phyloP scores from a whole-genome alignment of 345 rosid genomes.

The Citrus cavaleriei region DNA sequence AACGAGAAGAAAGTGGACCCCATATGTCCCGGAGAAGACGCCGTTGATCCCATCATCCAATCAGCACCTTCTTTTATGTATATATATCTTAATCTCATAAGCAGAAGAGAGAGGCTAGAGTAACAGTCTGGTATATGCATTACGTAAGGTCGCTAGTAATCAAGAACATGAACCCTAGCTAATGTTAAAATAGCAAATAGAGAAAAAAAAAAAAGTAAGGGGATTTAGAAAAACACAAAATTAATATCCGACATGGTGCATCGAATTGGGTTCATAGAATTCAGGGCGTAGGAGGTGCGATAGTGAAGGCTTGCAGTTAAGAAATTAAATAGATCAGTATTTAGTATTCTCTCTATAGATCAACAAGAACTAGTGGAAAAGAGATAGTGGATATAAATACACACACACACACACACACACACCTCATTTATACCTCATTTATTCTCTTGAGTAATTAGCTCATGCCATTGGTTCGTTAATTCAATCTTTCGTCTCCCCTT shows the following conservation, averaged over 20 bases:
- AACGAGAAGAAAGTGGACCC: constrained; percentile 15
- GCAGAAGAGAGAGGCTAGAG: not conserved
- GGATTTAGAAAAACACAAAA: not conserved
- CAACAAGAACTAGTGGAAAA: too few relatives aligned
- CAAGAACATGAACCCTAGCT: not conserved
- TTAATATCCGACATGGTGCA: constrained; percentile 13
- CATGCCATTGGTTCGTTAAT: not conserved
- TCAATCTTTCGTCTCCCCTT: not conserved
- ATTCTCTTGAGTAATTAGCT: not conserved
- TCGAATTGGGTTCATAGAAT: constrained; percentile 17
- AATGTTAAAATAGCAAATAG: not conserved
- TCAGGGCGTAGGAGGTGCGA: constrained; percentile 17
- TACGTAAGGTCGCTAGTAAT: not conserved
- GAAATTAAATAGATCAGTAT: not conserved
- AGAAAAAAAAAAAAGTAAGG: not conserved
- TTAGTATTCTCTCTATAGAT: not conserved
- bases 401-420: too few relatives aligned
- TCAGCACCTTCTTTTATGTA: not conserved
- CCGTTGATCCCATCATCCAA: constrained; percentile 13
- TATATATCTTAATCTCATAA: not conserved
- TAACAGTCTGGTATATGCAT: not conserved
- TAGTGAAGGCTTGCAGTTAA: not conserved
- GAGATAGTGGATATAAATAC: too few relatives aligned
- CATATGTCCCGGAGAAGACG: constrained; percentile 4
- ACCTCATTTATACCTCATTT: not conserved